Base-by-base conservation (phyloP, 192 early-diverging fungal genomes). In the Spizellomyces sp. region DNA sequence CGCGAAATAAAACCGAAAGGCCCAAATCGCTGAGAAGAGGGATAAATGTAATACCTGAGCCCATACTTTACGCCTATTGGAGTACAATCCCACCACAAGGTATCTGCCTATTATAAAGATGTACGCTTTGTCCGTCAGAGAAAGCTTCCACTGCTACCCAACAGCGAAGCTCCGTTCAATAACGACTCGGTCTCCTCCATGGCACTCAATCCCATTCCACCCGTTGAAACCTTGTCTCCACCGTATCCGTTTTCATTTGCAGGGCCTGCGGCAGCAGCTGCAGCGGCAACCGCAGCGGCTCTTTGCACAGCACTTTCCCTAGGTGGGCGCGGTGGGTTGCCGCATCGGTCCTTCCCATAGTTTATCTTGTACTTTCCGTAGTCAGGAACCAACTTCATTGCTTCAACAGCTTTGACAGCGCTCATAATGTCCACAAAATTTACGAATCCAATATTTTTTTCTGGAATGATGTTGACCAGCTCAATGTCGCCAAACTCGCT, bases 311-410 rank as follows among this genome's bases (percentile, higher is more conserved):
- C 73, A 55, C 42, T 67, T 43, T 75, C 73, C 44, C 77, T n/a
- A 9, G 77, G 71, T 45, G 83, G 81, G 10, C 90, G 76, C 5
- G 90, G 87, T 15, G 90, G 83, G 58, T 93, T 91, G 36, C 89
- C 93, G 75, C 93, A 96, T 7, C 94, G 89, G 75, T 96, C 94
- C 69, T 94, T 94, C n/a, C 94, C 93, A 79, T 82, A 96, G 65
- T 86, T 89, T 75, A 96, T 81, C 48, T 84, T 77, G 65, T 83
- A 83, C 17, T 46, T 50, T 3, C 68, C 52, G 66, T 80, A 79
- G 42, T 85, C 88, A 27, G 88, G 84, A 55, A 89, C 83, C 9
- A 57, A 42, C 45, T 83, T 81, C 47, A 91, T 88, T 7, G 77
- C 79, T 21, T 93, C 90, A n/a, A 93, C 90, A 21, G 93, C 94